Evolutionary conservation across 2,329 filamentous ascomycete species (phyloP), one percentile per base, ranked within the genome.

Genomic region (Tolypocladium pustulatum): DNA sequence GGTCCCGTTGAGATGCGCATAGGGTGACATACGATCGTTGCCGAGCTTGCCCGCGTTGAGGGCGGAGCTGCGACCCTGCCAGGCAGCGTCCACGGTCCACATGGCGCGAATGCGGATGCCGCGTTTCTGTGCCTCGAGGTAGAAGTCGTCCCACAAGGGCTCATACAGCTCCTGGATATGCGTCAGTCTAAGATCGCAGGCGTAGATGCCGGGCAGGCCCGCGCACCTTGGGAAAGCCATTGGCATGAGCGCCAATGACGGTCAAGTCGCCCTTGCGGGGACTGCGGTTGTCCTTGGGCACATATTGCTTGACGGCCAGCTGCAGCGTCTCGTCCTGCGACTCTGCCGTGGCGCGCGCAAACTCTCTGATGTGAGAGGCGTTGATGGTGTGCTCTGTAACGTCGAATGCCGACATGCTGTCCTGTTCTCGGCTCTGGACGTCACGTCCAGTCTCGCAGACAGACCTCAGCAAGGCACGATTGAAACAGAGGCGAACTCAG

Each of bases 41-140:
- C 92, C 93, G 1, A 96, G 75, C 13, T 80, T 77, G 46, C 79
- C 70, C 72, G 92, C 88, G 70, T 97, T 97, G 49, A 95, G 69
- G 13, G 89, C 76, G 43, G 88, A 85, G 69, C 89, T 95, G 66
- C 84, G 78, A 40, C 92, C 92, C 75, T 97, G 90, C 69, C 91
- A 87, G 36, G 90, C 86, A n/a, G 89, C 84, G 74, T 97, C 93
- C 61, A 90, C 86, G 65, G 96, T 94, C 89, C 90, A 96, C 65
- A 97, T 92, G 61, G 83, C 79, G 59, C 90, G 83, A 65, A 97
- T 90, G 2, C 81, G 79, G 65, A 95, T 83, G 22, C 84, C 85
- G 58, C 79, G 76, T 17, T 73, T 69, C 63, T 81, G 80, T 7
- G 86, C 76, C 22, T 78, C 75, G 22, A 78, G 73, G 64, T 89